These are phyloP conservation scores for Trypanosoma vivax DNA, from an alignment of 208 protist species.

Conservation along the genomic window DNA sequence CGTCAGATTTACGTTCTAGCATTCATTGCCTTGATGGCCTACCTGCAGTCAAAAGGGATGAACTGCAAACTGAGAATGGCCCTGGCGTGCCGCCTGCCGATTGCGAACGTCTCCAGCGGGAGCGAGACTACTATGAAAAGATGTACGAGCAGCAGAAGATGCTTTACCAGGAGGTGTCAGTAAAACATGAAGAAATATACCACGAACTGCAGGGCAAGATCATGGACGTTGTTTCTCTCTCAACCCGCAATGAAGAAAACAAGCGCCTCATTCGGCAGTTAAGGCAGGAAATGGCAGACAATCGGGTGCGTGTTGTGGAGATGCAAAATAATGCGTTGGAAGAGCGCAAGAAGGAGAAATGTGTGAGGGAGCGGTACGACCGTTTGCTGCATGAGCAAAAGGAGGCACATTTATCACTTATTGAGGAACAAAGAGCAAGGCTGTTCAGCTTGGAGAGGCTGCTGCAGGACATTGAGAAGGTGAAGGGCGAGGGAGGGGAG, in stretches of 20 bases:
- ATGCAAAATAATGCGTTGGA: constrained; percentile 73
- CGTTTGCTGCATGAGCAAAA: constrained; percentile 47
- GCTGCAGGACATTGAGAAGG: constrained; percentile 60
- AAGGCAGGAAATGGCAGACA: constrained; percentile 82
- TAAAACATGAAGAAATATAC: constrained; percentile 70
- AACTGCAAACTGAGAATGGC: no score
- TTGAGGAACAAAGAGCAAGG: constrained; percentile 60
- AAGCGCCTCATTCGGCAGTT: constrained; percentile 87
- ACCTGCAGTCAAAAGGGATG: no score
- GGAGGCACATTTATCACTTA: constrained; percentile 38
- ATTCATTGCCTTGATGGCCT: no score
- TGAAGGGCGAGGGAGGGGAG: constrained; percentile 45
- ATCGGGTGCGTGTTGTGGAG: constrained; percentile 66
- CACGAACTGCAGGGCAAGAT: constrained; percentile 78
- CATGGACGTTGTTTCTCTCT: constrained; percentile 80
- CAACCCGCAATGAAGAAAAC: constrained; percentile 82
- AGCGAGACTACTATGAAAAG: constrained; percentile 74
- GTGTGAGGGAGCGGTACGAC: constrained; percentile 48
- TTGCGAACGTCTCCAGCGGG: constrained; percentile 52
- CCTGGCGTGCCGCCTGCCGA: constrained; percentile 42
- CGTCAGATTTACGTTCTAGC: no score
- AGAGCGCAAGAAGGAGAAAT: constrained; percentile 48
- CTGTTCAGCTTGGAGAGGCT: constrained; percentile 67
- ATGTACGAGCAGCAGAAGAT: constrained; percentile 88
- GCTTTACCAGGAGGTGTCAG: constrained; percentile 77